Base-by-base conservation (phyloP, 441 rosid species). In the Dalechampia spathulata region DNA sequence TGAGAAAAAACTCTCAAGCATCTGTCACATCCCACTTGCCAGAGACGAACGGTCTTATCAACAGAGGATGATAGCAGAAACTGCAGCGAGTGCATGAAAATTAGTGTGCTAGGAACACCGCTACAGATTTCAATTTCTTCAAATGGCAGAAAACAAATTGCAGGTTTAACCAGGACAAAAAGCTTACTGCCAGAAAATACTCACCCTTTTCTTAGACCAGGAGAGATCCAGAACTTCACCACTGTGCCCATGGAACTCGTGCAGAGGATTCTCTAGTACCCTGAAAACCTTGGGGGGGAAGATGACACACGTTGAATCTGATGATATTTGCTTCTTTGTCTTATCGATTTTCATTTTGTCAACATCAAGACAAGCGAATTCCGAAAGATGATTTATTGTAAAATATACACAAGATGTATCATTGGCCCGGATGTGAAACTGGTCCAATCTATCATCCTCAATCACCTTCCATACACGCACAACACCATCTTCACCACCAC, bases 121-220 rank as follows among this genome's bases (percentile, higher is more conserved):
- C 39, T 2, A 25, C 25, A 22, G n/a, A 20, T 12, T 13, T 4
- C 8, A 21, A 20, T 47, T 44, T 30, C 25, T 9, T 27, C 49
- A 34, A 52, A 48, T 25, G 52, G 16, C 32, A 51, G 44, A 56
- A 55, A 51, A 26, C 19, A 2, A 39, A 41, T 50, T 23, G 28
- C 26, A 49, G 7, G 13, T 10, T 25, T 45, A 20, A 3, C 30
- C 52, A 53, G 49, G n/a, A 16, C 17, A 50, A 45, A 19, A 19
- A 15, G 25, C 12, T 17, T 19, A 4, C 21, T 36, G 52, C 46
- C 40, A 25, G 25, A 30, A 37, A 62, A 43, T 45, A 63, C 83
- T 76, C 51, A 91, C 98, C 79, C 83, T 79, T 64, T 78, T 72
- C 62, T 72, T 76, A 10, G 99, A 92, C 99, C 99, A 92, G 0